Percentiles rank a stretch among this genome's conserved stretches.
Conservation (phyloP, 140 eudicot genomes). For the Oenanthe javanica region DNA sequence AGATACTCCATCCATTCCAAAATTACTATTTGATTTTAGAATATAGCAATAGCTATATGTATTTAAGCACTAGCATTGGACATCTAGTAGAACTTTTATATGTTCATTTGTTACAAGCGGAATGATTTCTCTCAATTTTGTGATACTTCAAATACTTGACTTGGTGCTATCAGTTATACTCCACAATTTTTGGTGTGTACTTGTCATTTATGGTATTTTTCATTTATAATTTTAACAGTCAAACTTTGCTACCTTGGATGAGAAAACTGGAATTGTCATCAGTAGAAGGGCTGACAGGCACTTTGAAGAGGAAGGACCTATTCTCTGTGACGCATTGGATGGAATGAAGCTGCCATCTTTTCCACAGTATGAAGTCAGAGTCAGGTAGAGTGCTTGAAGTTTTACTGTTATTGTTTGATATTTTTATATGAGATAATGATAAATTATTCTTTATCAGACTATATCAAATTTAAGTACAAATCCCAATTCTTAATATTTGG, state of each 20-base stretch:
- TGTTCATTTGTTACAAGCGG: too few relatives aligned
- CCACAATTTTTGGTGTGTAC: background rate
- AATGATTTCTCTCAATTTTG: too few relatives aligned
- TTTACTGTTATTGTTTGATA: background rate
- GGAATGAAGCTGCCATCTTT: slow-evolving; percentile 83
- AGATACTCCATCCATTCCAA: too few relatives aligned
- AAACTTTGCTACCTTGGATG: slow-evolving; percentile 91
- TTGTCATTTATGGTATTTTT: slow-evolving; percentile 3
- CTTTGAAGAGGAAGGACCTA: slow-evolving; percentile 96
- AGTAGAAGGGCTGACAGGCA: slow-evolving; percentile 99
- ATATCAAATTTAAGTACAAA: background rate
- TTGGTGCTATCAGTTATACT: background rate
- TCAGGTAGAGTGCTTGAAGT: slow-evolving; percentile 48
- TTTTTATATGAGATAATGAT: background rate
- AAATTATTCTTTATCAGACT: background rate
- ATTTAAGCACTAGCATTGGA: too few relatives aligned
- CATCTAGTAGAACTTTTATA: too few relatives aligned
- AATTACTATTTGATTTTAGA: too few relatives aligned
- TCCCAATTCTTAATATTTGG: background rate
- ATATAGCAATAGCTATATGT: too few relatives aligned
- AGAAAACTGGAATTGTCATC: slow-evolving; percentile 74
- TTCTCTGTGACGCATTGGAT: slow-evolving; percentile 88
- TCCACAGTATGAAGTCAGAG: slow-evolving; percentile 89
- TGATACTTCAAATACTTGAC: too few relatives aligned
- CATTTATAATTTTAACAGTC: slow-evolving; percentile 41